These are phyloP conservation scores for Diospyros lotus DNA, from an alignment of 148 eudicot species.

Conservation along the genomic window DNA sequence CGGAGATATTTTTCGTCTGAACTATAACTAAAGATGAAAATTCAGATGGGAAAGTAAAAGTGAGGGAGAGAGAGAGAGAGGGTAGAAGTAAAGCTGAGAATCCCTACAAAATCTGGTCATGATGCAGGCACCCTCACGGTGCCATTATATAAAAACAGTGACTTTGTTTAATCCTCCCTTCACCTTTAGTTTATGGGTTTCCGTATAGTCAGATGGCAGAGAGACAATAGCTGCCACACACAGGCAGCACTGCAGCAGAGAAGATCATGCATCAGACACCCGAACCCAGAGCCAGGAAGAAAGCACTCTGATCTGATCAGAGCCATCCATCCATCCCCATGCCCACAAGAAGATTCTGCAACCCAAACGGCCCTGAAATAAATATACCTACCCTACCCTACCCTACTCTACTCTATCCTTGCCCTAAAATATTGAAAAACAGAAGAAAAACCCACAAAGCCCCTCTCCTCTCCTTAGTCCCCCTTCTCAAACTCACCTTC, in stretches of 20 bases:
- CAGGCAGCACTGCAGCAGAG: conserved; percentile 35
- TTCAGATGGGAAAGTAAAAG: conserved; percentile 19
- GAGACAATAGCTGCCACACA: conserved; percentile 74
- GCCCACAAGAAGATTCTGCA: conserved; percentile 75
- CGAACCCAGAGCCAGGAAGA: conserved; percentile 34
- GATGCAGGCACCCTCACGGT: conserved; percentile 6
- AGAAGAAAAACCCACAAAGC: too few relatives aligned
- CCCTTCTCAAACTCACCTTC: not conserved
- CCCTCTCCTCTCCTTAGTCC: not conserved
- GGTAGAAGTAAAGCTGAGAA: conserved; percentile 22
- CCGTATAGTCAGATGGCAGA: conserved; percentile 51
- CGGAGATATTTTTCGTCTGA: too few relatives aligned
- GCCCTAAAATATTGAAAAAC: too few relatives aligned
- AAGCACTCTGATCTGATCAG: conserved; percentile 34
- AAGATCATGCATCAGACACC: too few relatives aligned
- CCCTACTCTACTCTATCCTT: not conserved
- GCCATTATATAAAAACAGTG: not conserved
- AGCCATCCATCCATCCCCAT: conserved; percentile 63
- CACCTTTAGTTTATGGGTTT: conserved; percentile 50
- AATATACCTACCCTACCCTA: conserved; percentile 31
- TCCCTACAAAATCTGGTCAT: conserved; percentile 17
- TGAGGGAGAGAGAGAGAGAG: conserved; percentile 8
- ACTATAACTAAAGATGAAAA: not conserved
- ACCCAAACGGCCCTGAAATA: conserved; percentile 54
- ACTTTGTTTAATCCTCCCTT: not conserved